Evolutionary conservation across 768 basidiomycete species (phyloP).

Genomic region (Leccinum arenicola): DNA sequence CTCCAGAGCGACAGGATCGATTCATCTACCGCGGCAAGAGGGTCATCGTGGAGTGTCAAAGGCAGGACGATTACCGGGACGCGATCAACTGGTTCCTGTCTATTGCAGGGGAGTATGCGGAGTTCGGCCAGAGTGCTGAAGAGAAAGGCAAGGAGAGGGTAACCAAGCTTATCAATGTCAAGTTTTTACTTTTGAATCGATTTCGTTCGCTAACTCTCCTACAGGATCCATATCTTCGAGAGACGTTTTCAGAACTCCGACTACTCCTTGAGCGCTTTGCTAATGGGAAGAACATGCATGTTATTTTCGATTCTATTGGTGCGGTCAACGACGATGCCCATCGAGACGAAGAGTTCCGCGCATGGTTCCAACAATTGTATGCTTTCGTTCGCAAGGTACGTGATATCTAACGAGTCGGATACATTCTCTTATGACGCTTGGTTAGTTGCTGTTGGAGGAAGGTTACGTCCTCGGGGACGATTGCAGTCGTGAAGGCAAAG

Average conservation of each 20-base stretch:
- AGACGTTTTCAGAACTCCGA: slow-evolving; percentile 62
- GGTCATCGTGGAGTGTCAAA: slow-evolving; percentile 90
- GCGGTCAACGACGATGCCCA: slow-evolving; percentile 71
- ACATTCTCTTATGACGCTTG: not conserved
- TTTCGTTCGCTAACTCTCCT: slow-evolving; percentile 13
- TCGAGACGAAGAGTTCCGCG: slow-evolving; percentile 68
- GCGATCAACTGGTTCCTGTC: slow-evolving; percentile 72
- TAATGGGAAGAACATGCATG: slow-evolving; percentile 61
- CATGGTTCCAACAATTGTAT: slow-evolving; percentile 69
- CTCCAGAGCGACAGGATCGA: slow-evolving; percentile 84
- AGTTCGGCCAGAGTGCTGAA: slow-evolving; percentile 44
- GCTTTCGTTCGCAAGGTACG: slow-evolving; percentile 62
- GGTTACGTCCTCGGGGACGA: slow-evolving; percentile 85
- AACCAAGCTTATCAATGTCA: slow-evolving; percentile 14
- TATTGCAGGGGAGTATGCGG: slow-evolving; percentile 59
- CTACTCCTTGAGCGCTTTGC: slow-evolving; percentile 91
- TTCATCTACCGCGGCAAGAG: slow-evolving; percentile 95
- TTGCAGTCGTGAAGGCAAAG: slow-evolving; percentile 60
- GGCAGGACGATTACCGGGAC: slow-evolving; percentile 86
- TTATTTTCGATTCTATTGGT: slow-evolving; percentile 67
- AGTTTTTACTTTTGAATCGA: not conserved
- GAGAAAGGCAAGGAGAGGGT: slow-evolving; percentile 32
- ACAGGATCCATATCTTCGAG: slow-evolving; percentile 55
- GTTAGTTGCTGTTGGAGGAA: slow-evolving; percentile 69
- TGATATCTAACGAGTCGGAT: not conserved